Base-by-base conservation (phyloP, 257 asterid species). In the Leonotis leonurus region DNA sequence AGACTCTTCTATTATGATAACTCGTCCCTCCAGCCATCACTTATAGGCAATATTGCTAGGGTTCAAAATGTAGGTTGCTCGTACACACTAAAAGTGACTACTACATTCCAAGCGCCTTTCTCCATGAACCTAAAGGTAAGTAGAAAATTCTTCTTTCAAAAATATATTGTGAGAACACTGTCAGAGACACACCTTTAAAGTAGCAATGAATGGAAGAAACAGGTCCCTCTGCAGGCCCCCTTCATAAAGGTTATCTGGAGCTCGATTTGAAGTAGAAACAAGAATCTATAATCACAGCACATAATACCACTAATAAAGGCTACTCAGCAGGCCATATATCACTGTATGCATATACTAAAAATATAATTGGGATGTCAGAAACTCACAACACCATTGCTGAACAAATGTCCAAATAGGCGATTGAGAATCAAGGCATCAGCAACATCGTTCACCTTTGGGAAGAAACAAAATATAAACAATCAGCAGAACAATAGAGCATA, bases 141-240 rank as follows among this genome's bases (percentile, higher is more conserved):
- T 36, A 25, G 41, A 36, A 41, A 26, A 41, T 44, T 36, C 55
- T 32, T 33, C 18, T 13, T 45, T 29, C 51, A 26, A 33, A 20
- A 43, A 13, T 35, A 46, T 16, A 33, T 24, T 1, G 1, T 39
- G 55, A 46, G 30, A 20, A 10, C 4, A 56, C 21, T 46, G 14
- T 3, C 10, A 33, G 0, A 43, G 17, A 21, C 44, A 36, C 74
- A 91, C 98, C 95, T 91, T 88, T 60, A 91, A 43, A 65, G 92
- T 78, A 60, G 88, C 87, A 67, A 91, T 89, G 65, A 85, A 90
- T 50, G 98, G 96, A 69, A 85, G 87, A 77, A 85, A 90, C 54
- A 90, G 86, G 70, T 88, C 98, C 72, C 98, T 84, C 60, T 91
- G 98, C 35, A 91, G 70, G 16, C 98, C 94, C 56, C 96, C 89